Percentiles rank a stretch among this genome's conserved stretches.
Conservation (phyloP, 1,139 yeast species). For the Yamadazyma mexicana region DNA sequence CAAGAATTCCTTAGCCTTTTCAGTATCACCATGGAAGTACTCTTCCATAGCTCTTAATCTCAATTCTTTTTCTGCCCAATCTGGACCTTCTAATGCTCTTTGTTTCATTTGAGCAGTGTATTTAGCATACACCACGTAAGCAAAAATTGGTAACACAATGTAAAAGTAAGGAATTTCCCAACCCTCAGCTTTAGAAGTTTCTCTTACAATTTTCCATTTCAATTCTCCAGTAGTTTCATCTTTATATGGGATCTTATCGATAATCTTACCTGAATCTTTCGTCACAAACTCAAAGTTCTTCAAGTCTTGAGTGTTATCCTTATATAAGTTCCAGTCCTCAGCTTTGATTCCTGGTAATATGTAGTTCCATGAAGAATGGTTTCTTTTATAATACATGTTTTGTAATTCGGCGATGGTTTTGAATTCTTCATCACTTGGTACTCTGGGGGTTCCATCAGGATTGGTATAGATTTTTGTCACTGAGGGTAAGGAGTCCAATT, state of each 20-base stretch:
- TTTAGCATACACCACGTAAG: conserved; percentile 44
- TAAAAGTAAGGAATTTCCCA: conserved; percentile 80
- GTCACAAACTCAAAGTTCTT: conserved; percentile 58
- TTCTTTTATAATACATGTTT: conserved; percentile 57
- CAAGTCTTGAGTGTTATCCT: conserved; percentile 66
- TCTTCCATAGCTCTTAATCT: conserved; percentile 76
- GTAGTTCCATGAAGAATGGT: conserved; percentile 63
- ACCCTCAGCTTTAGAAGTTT: conserved; percentile 74
- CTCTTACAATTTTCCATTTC: conserved; percentile 78
- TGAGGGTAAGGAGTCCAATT: conserved; percentile 51
- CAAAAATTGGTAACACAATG: conserved; percentile 64
- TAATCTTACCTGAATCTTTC: conserved; percentile 65
- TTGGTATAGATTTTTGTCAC: conserved; percentile 66
- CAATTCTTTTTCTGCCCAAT: conserved; percentile 86
- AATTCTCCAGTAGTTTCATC: conserved; percentile 77
- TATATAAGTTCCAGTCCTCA: conserved; percentile 58
- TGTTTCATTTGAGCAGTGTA: conserved; percentile 46
- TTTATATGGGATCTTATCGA: conserved; percentile 83
- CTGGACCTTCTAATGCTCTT: conserved; percentile 50
- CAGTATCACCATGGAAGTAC: conserved; percentile 60
- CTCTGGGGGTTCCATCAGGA: conserved; percentile 76
- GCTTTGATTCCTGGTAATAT: conserved; percentile 53
- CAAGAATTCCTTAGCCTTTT: conserved; percentile 56
- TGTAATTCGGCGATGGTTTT: conserved; percentile 75
- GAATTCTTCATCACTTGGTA: conserved; percentile 70